Conservation (phyloP, 1,139 yeast genomes). For the Diutina rugosa region DNA sequence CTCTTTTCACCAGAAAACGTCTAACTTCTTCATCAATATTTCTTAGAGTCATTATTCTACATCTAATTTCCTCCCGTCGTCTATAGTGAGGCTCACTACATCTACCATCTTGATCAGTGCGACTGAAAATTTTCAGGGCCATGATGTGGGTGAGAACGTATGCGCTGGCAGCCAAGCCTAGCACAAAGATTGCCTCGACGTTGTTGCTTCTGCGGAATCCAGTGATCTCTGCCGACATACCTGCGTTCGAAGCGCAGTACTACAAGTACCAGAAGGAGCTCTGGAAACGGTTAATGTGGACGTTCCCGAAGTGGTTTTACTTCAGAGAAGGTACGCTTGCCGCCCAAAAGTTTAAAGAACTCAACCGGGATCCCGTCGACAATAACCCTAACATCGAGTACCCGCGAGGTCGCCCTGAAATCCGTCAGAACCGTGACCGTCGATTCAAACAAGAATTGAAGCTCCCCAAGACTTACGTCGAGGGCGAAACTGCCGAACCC, state of each 20-base stretch:
- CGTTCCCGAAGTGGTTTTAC: conserved; percentile 89
- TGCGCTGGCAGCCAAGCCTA: conserved; percentile 1
- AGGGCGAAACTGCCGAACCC: conserved; percentile 28
- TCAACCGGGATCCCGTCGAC: conserved; percentile 64
- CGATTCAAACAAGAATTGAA: conserved; percentile 64
- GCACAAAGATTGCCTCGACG: conserved; percentile 19
- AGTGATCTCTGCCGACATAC: conserved; percentile 63
- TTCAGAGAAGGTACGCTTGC: conserved; percentile 84
- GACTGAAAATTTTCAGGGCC: conserved; percentile 1
- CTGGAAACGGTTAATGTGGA: conserved; percentile 91
- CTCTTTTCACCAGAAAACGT: background rate
- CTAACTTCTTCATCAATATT: background rate
- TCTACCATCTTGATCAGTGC: background rate
- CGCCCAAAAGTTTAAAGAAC: conserved; percentile 66
- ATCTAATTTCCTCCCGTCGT: background rate
- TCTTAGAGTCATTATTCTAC: background rate
- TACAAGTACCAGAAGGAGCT: conserved; percentile 77
- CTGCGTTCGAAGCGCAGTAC: conserved; percentile 62
- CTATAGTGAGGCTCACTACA: background rate
- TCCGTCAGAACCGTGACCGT: conserved; percentile 82
- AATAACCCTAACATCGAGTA: conserved; percentile 66
- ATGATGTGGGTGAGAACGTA: conserved; percentile 2
- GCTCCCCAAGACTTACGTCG: conserved; percentile 47
- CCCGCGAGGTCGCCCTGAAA: conserved; percentile 75
- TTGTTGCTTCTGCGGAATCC: conserved; percentile 73